Base-by-base conservation (phyloP, 140 eudicot genomes). In the Anethum foeniculum region DNA sequence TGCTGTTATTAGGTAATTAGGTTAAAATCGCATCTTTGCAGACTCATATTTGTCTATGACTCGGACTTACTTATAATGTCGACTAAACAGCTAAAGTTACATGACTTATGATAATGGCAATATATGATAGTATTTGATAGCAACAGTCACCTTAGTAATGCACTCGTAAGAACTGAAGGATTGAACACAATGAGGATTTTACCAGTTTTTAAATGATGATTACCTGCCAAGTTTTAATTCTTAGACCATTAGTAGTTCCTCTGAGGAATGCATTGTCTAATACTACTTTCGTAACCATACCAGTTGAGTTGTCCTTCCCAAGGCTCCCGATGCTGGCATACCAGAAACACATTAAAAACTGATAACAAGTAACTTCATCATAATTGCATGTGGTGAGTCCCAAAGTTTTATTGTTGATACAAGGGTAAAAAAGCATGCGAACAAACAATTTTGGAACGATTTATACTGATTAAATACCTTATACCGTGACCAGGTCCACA, bases 401-500 rank as follows among this genome's bases (percentile, higher is more conserved):
- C 21, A 1, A 28, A 51, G 48, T 77, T 38, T 34, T 60, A 52
- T 77, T 51, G 46, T 28, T 44, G 30, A 75, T 75, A 75, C 64
- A 47, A 47, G 48, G 28, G 32, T 32, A 36, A n/a, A 10, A 30
- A 78, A 78, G 7, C 28, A 78, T 60, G 81, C 52, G 9, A 39
- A 43, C 10, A 64, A 73, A 77, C 28, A 52, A 68, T 44, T 14
- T 19, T 47, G 43, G 7, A 47, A n/a, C 16, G 64, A 25, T 28
- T 27, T 13, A 21, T 36, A 82, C 75, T 47, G 48, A 79, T 46
- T 65, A 46, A 46, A 27, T 88, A 94, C 99, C 99, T 95, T 83
- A 95, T 90, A 79, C 97, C 99, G 82, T 95, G 99, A 72, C 99
- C 99, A 4, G 99, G 99, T 44, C 99, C 99, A 76, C 99, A 95